Evolutionary conservation across 192 early-diverging fungal genomes (phyloP).

Genomic region (Coemansia sp.): DNA sequence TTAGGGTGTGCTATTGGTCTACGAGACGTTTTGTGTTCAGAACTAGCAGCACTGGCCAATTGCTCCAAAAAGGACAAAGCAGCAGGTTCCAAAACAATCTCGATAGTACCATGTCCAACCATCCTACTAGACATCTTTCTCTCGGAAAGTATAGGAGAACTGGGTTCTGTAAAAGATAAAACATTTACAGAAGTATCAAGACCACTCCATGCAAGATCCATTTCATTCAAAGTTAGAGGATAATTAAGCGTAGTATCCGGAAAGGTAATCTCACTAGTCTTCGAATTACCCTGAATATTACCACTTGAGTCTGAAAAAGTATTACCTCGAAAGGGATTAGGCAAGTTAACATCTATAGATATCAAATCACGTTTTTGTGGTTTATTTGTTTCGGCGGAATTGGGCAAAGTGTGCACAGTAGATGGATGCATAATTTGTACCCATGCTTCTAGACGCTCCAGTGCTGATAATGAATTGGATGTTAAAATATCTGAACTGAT

Average conservation of each 20-base stretch:
- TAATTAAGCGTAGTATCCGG: background rate
- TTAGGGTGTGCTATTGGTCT: background rate
- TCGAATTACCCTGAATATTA: background rate
- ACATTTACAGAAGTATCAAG: conserved; percentile 8
- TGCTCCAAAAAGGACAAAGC: background rate
- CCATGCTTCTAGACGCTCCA: background rate
- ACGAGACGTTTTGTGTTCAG: background rate
- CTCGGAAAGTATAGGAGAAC: background rate
- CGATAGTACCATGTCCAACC: background rate
- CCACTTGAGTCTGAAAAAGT: conserved; percentile 7
- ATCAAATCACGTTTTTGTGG: conserved; percentile 6
- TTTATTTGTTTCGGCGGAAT: background rate
- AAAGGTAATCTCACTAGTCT: background rate
- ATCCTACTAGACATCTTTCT: background rate
- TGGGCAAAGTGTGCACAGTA: background rate
- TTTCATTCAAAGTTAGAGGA: background rate
- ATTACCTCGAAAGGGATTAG: conserved; percentile 8
- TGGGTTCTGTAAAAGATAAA: background rate
- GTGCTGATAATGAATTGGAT: background rate
- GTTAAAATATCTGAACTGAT: background rate
- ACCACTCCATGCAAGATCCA: conserved; percentile 24
- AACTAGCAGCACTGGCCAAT: background rate
- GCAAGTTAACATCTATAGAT: background rate
- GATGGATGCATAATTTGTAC: background rate
- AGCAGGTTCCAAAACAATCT: background rate